Percentiles rank a stretch among this genome's conserved stretches.
These are phyloP conservation scores for Mortierella polycephala DNA, from an alignment of 371 early-diverging fungal genomes.

Conservation along the genomic window DNA sequence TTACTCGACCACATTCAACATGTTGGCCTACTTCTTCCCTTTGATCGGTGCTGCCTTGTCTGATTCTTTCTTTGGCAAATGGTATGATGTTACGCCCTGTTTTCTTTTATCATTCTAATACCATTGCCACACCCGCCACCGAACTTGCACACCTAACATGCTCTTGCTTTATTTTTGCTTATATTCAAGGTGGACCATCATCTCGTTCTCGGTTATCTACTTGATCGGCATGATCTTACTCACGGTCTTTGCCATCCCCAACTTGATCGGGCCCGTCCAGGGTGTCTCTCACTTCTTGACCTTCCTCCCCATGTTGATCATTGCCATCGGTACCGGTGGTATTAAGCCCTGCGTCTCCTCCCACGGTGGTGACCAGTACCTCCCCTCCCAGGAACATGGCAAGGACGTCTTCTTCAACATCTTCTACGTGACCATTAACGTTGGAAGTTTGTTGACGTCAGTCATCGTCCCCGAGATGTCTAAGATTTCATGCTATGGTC, in stretches of 20 bases:
- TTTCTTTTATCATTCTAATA: neutral
- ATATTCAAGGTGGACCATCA: slow-evolving; percentile 62
- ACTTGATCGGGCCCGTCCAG: slow-evolving; percentile 29
- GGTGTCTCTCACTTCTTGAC: slow-evolving; percentile 38
- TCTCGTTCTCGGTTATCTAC: slow-evolving; percentile 66
- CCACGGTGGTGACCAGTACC: slow-evolving; percentile 66
- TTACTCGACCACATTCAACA: slow-evolving; percentile 61
- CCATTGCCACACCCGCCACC: neutral
- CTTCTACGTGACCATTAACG: slow-evolving; percentile 64
- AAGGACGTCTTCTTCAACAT: slow-evolving; percentile 58
- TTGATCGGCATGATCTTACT: slow-evolving; percentile 57
- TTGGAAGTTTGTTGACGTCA: slow-evolving; percentile 50
- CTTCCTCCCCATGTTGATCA: slow-evolving; percentile 55
- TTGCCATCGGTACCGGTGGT: slow-evolving; percentile 72
- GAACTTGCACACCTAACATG: too few species aligned
- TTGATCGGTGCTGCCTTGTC: slow-evolving; percentile 73
- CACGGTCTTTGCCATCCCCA: slow-evolving; percentile 49
- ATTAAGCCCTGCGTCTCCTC: slow-evolving; percentile 67
- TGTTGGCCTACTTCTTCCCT: slow-evolving; percentile 72
- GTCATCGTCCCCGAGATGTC: slow-evolving; percentile 31
- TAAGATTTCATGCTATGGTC: slow-evolving; percentile 26
- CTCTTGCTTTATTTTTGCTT: neutral
- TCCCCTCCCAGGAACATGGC: slow-evolving; percentile 18
- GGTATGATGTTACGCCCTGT: slow-evolving; percentile 18
- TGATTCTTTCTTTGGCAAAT: slow-evolving; percentile 75